Conservation (phyloP, 2,329 filamentous ascomycete genomes). For the Septoria petroselini region DNA sequence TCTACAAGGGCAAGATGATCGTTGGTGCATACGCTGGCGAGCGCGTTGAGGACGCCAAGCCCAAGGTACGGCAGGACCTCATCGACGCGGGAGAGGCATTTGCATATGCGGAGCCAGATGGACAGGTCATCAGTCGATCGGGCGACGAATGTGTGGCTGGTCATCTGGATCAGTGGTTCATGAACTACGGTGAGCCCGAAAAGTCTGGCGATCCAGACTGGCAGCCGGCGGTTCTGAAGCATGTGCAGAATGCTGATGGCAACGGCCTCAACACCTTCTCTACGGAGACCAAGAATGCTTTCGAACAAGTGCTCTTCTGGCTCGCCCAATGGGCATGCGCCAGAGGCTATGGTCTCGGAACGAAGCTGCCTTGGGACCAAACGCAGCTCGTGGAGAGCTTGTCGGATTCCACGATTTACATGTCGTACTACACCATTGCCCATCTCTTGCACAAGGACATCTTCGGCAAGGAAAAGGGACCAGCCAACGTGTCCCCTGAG, state of each 20-base stretch:
- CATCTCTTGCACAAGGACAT: slow-evolving; percentile 70
- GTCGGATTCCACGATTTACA: slow-evolving; percentile 90
- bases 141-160: slow-evolving; percentile 92
- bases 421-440: slow-evolving; percentile 64
- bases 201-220: slow-evolving; percentile 71
- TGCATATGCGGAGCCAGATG: slow-evolving; percentile 89
- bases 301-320: slow-evolving; percentile 86
- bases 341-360: slow-evolving; percentile 85
- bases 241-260: slow-evolving; percentile 64
- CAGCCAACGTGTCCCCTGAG: slow-evolving; percentile 67
- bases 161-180: slow-evolving; percentile 94
- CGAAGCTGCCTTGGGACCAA: slow-evolving; percentile 90
- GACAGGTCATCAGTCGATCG: slow-evolving; percentile 81
- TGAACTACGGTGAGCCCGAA: slow-evolving; percentile 74
- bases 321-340: slow-evolving; percentile 94
- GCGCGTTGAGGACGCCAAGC: slow-evolving; percentile 81
- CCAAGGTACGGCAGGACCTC: slow-evolving; percentile 74
- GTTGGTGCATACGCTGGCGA: slow-evolving; percentile 85
- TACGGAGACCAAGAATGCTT: slow-evolving; percentile 54
- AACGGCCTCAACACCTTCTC: slow-evolving; percentile 77
- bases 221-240: slow-evolving; percentile 70
- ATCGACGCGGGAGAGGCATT: slow-evolving; percentile 78
- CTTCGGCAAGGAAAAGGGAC: slow-evolving; percentile 71
- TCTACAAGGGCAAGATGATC: slow-evolving; percentile 89
- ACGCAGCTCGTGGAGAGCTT: slow-evolving; percentile 89